A percentile compares a stretch with the other conserved stretches of the same genome.
These are phyloP conservation scores for Carallia brachiata DNA, from an alignment of 345 rosid genomes.

Conservation along the genomic window DNA sequence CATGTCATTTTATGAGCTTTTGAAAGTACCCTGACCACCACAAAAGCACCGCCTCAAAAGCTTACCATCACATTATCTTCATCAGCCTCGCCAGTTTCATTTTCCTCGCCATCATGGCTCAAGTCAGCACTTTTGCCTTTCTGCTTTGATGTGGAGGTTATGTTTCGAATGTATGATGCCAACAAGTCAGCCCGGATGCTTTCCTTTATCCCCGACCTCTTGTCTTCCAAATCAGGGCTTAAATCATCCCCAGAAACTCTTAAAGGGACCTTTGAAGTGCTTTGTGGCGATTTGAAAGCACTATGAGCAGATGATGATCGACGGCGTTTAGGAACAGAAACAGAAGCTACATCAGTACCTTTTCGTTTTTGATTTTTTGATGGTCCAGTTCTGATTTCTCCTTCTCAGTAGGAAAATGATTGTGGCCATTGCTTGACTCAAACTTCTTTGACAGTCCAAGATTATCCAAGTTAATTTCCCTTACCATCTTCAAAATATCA, in stretches of 20 bases:
- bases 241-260: conserved; percentile 36
- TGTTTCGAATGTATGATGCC: conserved; percentile 39
- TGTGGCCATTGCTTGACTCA: conserved; percentile 83
- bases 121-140: conserved; percentile 44
- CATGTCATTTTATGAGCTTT: neutral
- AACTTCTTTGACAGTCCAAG: conserved; percentile 48
- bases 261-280: conserved; percentile 33
- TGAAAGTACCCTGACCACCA: conserved; percentile 8
- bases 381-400: conserved; percentile 37
- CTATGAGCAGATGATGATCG: conserved; percentile 60
- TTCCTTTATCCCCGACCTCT: conserved; percentile 28
- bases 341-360: conserved; percentile 45
- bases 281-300: conserved; percentile 49
- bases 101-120: conserved; percentile 36
- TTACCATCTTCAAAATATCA: conserved; percentile 86
- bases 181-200: conserved; percentile 36
- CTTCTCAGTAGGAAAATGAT: conserved; percentile 42
- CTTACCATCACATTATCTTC: conserved; percentile 58
- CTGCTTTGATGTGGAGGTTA: conserved; percentile 35
- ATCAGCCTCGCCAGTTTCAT: conserved; percentile 47
- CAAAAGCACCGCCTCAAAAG: neutral
- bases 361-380: conserved; percentile 57
- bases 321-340: conserved; percentile 74
- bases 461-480: conserved; percentile 83
- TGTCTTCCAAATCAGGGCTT: conserved; percentile 38